phyloP scores from a whole-genome alignment of 2,329 filamentous ascomycete genomes.

The Elsinoe fawcettii region DNA sequence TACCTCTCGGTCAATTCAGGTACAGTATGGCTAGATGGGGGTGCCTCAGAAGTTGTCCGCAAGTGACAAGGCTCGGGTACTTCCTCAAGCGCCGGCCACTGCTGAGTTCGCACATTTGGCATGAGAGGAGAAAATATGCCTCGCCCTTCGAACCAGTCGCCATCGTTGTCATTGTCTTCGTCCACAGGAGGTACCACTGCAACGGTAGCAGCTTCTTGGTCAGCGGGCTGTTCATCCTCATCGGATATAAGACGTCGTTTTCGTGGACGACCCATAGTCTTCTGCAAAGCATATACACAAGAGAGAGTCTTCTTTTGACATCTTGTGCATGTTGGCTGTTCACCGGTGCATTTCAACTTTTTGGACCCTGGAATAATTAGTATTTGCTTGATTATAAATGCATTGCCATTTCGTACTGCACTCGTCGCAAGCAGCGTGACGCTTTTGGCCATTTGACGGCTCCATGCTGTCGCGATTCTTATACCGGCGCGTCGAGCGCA shows the following conservation, averaged over 20 bases:
- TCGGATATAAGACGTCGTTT: constrained; percentile 32
- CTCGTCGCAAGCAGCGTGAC: constrained; percentile 36
- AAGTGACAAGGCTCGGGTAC: neutral
- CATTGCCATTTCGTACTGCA: constrained; percentile 28
- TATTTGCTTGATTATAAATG: neutral
- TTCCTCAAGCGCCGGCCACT: constrained; percentile 11
- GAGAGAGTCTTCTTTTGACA: constrained; percentile 35
- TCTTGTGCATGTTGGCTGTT: constrained; percentile 35
- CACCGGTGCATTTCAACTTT: constrained; percentile 44
- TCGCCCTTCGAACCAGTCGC: constrained; percentile 8
- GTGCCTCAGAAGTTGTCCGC: no score
- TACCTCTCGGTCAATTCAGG: constrained; percentile 7
- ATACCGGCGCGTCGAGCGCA: neutral
- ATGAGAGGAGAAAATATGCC: constrained; percentile 5
- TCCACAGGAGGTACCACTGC: neutral
- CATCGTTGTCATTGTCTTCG: neutral
- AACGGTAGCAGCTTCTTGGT: neutral
- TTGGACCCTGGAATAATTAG: constrained; percentile 31
- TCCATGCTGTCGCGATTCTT: neutral
- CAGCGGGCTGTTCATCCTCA: neutral
- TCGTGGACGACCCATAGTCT: constrained; percentile 45
- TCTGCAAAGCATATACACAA: constrained; percentile 42
- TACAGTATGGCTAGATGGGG: neutral
- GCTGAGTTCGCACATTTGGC: constrained; percentile 2
- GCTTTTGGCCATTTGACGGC: constrained; percentile 18